Conservation (phyloP, 257 asterid genomes). For the Solanum piurae region DNA sequence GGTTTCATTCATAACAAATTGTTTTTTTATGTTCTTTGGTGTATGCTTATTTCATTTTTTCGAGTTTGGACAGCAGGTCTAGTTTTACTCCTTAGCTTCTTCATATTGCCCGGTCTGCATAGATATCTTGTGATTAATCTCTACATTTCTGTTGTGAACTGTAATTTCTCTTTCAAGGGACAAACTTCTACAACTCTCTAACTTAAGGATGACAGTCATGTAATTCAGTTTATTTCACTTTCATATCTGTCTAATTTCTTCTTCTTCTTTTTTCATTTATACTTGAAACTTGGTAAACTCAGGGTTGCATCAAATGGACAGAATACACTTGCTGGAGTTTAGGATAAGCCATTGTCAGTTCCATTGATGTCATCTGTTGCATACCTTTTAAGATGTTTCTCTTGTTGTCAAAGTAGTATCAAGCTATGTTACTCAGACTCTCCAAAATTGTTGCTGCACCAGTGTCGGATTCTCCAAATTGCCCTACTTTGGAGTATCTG, state of each 20-base stretch:
- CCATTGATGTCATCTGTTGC: neutral
- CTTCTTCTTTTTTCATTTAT: neutral
- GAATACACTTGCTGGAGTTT: neutral
- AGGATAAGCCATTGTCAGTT: neutral
- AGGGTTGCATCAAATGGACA: neutral
- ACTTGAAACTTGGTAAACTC: neutral
- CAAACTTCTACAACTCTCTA: neutral
- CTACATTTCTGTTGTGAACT: neutral
- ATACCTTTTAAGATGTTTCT: neutral
- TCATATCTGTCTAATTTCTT: neutral
- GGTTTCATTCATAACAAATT: neutral
- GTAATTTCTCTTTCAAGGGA: neutral
- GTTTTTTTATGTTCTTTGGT: neutral
- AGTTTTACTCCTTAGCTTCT: neutral
- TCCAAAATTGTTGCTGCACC: neutral
- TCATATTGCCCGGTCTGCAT: neutral
- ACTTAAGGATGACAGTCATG: neutral
- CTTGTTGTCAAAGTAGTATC: neutral
- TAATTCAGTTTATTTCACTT: neutral
- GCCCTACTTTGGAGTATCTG: neutral
- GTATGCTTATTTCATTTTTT: neutral
- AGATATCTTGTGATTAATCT: neutral
- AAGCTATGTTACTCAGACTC: neutral
- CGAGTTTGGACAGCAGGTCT: slow-evolving; percentile 18
- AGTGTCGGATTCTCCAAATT: neutral